These are phyloP conservation scores for Chaetomiaceae sp. DNA, from an alignment of 2,329 filamentous ascomycete species.

Conservation along the genomic window DNA sequence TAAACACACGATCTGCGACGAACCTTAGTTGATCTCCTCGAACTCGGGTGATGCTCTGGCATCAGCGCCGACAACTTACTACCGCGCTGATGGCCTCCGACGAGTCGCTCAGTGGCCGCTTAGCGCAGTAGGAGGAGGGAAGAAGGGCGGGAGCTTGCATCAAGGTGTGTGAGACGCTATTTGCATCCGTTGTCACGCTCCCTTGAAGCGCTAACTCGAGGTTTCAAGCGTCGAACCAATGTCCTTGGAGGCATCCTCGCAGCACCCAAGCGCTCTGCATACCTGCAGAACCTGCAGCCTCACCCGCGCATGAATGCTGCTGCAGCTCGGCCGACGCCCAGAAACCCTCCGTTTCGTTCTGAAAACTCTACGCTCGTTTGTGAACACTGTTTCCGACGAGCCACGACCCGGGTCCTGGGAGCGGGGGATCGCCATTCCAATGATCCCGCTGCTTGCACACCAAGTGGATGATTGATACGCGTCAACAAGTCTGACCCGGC, in stretches of 20 bases:
- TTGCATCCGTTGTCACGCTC: not conserved
- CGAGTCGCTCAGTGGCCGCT: too few species aligned
- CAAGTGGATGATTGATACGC: not conserved
- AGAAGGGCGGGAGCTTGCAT: too few species aligned
- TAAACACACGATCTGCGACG: constrained; percentile 9
- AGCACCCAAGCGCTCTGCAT: constrained; percentile 1
- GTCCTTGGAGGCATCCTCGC: not conserved
- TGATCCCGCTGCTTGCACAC: not conserved
- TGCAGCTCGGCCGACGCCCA: not conserved
- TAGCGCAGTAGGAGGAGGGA: too few species aligned
- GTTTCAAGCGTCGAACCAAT: not conserved
- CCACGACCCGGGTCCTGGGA: not conserved
- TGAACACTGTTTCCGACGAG: not conserved
- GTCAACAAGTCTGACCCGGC: not conserved
- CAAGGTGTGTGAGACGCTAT: not conserved
- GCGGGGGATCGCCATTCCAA: not conserved
- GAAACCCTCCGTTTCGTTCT: not conserved
- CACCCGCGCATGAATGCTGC: constrained; percentile 1
- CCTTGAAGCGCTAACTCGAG: not conserved
- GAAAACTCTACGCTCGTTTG: not conserved
- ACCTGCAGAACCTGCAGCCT: constrained; percentile 3
- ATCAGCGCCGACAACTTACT: too few species aligned
- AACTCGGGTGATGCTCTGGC: too few species aligned
- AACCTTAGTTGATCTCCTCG: constrained; percentile 8
- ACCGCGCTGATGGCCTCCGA: too few species aligned